Conservation (phyloP, 2,329 filamentous ascomycete species). For the Microcyclospora tardicrescens region DNA sequence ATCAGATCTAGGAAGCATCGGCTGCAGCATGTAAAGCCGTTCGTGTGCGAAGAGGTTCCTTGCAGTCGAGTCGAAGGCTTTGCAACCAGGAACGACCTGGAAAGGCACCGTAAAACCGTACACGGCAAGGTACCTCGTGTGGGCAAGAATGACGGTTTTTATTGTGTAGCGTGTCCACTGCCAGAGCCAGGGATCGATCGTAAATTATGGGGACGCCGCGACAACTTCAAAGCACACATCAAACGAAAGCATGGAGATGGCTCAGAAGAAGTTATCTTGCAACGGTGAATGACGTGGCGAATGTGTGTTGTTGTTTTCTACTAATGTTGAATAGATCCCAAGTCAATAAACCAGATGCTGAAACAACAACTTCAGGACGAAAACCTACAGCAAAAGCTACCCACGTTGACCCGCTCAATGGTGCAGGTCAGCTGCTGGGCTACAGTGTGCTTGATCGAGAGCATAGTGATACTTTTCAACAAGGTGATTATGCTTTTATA, state of each 20-base stretch:
- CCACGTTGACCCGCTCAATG: too few relatives aligned
- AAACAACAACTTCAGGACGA: too few relatives aligned
- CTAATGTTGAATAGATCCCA: too few relatives aligned
- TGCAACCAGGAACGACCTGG: conserved; percentile 65
- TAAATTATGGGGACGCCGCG: conserved; percentile 67
- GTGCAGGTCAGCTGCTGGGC: too few relatives aligned
- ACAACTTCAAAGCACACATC: conserved; percentile 79
- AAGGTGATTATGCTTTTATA: conserved; percentile 3
- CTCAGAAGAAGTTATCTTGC: conserved; percentile 32
- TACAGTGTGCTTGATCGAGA: too few relatives aligned
- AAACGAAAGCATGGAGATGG: conserved; percentile 49
- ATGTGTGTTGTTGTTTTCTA: too few relatives aligned
- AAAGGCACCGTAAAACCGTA: conserved; percentile 59
- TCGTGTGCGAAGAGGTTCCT: conserved; percentile 43
- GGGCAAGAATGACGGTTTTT: conserved; percentile 29
- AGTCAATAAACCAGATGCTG: too few relatives aligned
- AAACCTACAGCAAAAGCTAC: too few relatives aligned
- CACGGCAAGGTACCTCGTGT: conserved; percentile 42
- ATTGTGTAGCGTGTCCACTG: conserved; percentile 48
- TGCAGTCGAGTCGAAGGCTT: conserved; percentile 55
- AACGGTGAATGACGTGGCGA: conserved; percentile 25
- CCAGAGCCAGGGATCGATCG: conserved; percentile 43
- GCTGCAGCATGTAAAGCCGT: conserved; percentile 55
- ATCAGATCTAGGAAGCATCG: conserved; percentile 53
- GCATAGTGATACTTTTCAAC: not conserved